Percentiles rank a stretch among this genome's conserved stretches.
Conservation (phyloP, 2,329 filamentous ascomycete genomes). For the Dothiorella sarmentorum region DNA sequence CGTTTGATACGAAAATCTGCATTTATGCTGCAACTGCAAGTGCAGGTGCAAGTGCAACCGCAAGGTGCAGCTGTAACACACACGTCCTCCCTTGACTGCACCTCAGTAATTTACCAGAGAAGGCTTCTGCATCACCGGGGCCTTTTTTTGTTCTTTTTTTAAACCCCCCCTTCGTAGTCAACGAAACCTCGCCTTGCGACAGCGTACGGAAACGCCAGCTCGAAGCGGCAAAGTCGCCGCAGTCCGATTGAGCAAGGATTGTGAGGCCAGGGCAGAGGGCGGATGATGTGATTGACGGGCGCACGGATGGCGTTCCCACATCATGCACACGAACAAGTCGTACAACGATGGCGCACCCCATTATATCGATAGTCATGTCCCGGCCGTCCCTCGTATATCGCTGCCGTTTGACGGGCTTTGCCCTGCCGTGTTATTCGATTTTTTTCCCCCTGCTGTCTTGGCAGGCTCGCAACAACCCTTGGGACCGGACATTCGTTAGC, state of each 20-base stretch:
- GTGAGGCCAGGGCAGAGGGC: background rate
- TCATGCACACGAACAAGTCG: background rate
- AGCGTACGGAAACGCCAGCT: slow-evolving; percentile 6
- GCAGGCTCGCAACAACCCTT: no score
- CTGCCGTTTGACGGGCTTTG: background rate
- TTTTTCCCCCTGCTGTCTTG: no score
- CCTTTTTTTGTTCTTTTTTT: no score
- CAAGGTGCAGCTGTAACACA: background rate
- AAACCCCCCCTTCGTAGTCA: background rate
- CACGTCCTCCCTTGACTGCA: background rate
- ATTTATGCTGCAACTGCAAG: background rate
- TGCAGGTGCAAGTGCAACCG: background rate
- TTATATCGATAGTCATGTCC: background rate
- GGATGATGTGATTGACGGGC: background rate
- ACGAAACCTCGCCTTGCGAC: background rate
- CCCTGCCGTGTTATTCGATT: no score
- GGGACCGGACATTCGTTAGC: no score
- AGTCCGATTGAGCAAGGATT: no score
- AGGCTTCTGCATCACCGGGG: background rate
- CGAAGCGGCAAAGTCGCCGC: slow-evolving; percentile 9
- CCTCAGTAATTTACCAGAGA: no score
- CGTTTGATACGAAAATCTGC: background rate
- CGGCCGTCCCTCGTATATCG: slow-evolving; percentile 1
- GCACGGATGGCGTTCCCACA: background rate
- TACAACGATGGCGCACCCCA: background rate